Base-by-base conservation (phyloP, 139 green algal genomes). In the Dunaliella sp. region DNA sequence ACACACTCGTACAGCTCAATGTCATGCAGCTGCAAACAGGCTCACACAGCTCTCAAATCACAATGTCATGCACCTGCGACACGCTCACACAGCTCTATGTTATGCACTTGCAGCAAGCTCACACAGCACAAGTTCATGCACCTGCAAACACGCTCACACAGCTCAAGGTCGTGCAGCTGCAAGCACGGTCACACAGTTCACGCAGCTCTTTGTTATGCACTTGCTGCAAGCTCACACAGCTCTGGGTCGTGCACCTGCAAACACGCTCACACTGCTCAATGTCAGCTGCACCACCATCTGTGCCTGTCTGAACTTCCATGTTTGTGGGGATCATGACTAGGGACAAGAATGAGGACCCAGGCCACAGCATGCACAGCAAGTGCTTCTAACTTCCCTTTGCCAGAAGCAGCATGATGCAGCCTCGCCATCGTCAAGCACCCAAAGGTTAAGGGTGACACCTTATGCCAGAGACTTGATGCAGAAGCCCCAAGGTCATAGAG, bases 161-260 rank as follows among this genome's bases (percentile, higher is more conserved):
- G n/a, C n/a, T n/a, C 22, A 25, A 22, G 25, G 22, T n/a, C 59
- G 59, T n/a, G 59, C 59, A 22, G 22, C 25, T 76, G 22, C 59
- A 76, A 76, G n/a, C 59, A 76, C 59, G 22, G 22, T 22, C n/a
- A n/a, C n/a, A n/a, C n/a, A n/a, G n/a, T n/a, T n/a, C n/a, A n/a
- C n/a, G n/a, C n/a, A n/a, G 33, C 77, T 35, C 83, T 24, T 94
- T 88, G 77, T 92, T 89, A 12, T 88, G 86, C 36, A 92, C 89
- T 86, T 92, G 86, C 36, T 7, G 3, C n/a, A 2, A 31, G 33
- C 31, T 38, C 21, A 83, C 36, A 32, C n/a, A 48, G 77, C 3
- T 30, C 32, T 26, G n/a, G 38, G 28, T 74, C 36, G 73, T 1
- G 33, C 32, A 32, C 38, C 31, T 25, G 31, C 31, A 38, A 22